These are phyloP conservation scores for Cicer chorassanicum DNA, from an alignment of 306 rosid genomes.

Conservation along the genomic window DNA sequence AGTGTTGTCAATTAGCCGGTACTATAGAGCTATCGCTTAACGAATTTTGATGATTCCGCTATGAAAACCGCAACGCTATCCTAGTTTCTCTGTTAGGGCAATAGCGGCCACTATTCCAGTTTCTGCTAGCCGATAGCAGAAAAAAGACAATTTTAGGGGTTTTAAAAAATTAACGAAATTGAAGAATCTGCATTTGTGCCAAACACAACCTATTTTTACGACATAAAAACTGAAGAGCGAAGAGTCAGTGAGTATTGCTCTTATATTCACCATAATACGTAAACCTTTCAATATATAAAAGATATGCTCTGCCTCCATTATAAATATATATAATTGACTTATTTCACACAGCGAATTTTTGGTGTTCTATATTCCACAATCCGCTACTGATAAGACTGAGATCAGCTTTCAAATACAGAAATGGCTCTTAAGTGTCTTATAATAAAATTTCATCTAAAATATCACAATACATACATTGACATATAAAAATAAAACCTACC, in stretches of 20 bases:
- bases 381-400: too few relatives aligned
- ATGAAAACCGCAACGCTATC: too few relatives aligned
- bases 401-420: slow-evolving; percentile 1
- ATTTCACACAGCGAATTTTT: not conserved
- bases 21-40: not conserved
- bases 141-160: too few relatives aligned
- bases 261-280: too few relatives aligned
- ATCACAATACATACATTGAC: not conserved
- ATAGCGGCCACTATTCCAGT: not conserved
- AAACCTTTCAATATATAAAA: too few relatives aligned
- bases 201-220: not conserved
- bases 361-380: not conserved
- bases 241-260: too few relatives aligned
- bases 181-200: too few relatives aligned
- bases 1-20: too few relatives aligned
- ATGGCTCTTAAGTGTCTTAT: not conserved
- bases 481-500: slow-evolving; percentile 15
- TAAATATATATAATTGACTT: not conserved
- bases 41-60: not conserved
- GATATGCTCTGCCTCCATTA: too few relatives aligned
- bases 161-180: too few relatives aligned
- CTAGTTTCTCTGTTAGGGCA: not conserved
- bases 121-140: too few relatives aligned
- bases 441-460: slow-evolving; percentile 7
- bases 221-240: too few relatives aligned